A percentile compares a stretch with the other conserved stretches of the same genome.
Evolutionary conservation across 2,329 filamentous ascomycete species (phyloP).

Genomic region (Phaeomoniella chlamydospora): DNA sequence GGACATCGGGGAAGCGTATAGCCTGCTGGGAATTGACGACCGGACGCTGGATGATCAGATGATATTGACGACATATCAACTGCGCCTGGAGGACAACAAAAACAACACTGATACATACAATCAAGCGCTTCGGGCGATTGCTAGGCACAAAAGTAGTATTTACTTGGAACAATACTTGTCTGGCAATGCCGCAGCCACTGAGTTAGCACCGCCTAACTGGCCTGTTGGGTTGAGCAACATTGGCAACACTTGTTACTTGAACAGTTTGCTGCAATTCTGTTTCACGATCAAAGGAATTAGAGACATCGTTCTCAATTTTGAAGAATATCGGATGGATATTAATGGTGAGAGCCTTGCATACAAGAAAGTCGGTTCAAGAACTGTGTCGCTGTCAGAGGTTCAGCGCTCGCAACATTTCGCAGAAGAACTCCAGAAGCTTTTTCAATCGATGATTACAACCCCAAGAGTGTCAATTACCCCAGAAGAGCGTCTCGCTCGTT

Average conservation of each 20-base stretch:
- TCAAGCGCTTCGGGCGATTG: slow-evolving; percentile 33
- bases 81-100: slow-evolving; percentile 29
- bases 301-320: slow-evolving; percentile 64
- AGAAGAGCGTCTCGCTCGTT: slow-evolving; percentile 61
- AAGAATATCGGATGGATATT: slow-evolving; percentile 54
- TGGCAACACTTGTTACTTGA: slow-evolving; percentile 95
- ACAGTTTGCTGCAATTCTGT: slow-evolving; percentile 90
- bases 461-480: slow-evolving; percentile 51
- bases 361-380: slow-evolving; percentile 63
- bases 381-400: slow-evolving; percentile 44
- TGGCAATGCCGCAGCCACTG: slow-evolving; percentile 15
- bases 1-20: slow-evolving; percentile 39
- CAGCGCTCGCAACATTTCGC: slow-evolving; percentile 58
- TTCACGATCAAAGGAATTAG: slow-evolving; percentile 76
- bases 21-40: slow-evolving; percentile 36
- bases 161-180: slow-evolving; percentile 18
- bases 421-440: slow-evolving; percentile 56
- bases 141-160: slow-evolving; percentile 23
- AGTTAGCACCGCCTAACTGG: slow-evolving; percentile 33
- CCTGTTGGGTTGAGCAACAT: slow-evolving; percentile 87
- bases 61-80: slow-evolving; percentile 32
- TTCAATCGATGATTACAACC: slow-evolving; percentile 54
- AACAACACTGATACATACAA: slow-evolving; percentile 28
- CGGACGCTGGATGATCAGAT: slow-evolving; percentile 35
- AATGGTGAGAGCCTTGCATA: slow-evolving; percentile 46